Evolutionary conservation across 106 monocot genomes (phyloP), one percentile per base, ranked within the genome.

Genomic region (Platanthera zijinensis): DNA sequence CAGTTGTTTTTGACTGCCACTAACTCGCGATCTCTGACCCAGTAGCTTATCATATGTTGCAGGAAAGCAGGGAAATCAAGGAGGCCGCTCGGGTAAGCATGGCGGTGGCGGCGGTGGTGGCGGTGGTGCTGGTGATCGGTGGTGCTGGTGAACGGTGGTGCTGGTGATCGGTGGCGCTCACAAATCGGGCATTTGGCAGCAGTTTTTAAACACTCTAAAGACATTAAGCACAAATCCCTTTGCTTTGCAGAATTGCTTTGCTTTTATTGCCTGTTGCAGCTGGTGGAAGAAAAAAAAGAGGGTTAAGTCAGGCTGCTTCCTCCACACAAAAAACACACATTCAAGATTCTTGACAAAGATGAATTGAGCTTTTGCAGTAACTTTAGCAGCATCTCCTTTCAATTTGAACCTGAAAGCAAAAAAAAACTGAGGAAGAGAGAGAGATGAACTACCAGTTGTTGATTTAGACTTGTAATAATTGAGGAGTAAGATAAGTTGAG

Each of bases 271-370:
- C 39, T 39, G 39, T 39, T 39, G 39, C 9, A 67, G 76, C 6
- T 8, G 0, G 2, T 86, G 52, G 52, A 13, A 48, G 48, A 18
- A 48, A n/a, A 70, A 48, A 70, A 18, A 48, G 48, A 70, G 7
- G 70, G 15, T 15, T 70, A 39, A 30, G 22, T 17, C 5, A 69
- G 11, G 72, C 72, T 72, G 72, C 72, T 72, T 51, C 51, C 22
- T 72, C 49, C 18, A 22, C 21, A 70, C 70, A 70, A 69, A 69
- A 69, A 69, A 69, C 69, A 69, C 11, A 13, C 69, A 69, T 69
- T 69, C 39, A 45, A 45, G 69, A 48, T 48, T 51, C 51, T 19
- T 51, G 51, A 50, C 22, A 72, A 21, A 51, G 72, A 72, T 45
- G 69, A 45, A 69, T 19, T 32, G 45, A 14, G 69, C 69, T 46